Percentiles rank a stretch among this genome's conserved stretches.
phyloP scores from a whole-genome alignment of 495 filamentous ascomycete genomes.

The Tuber brumale region DNA sequence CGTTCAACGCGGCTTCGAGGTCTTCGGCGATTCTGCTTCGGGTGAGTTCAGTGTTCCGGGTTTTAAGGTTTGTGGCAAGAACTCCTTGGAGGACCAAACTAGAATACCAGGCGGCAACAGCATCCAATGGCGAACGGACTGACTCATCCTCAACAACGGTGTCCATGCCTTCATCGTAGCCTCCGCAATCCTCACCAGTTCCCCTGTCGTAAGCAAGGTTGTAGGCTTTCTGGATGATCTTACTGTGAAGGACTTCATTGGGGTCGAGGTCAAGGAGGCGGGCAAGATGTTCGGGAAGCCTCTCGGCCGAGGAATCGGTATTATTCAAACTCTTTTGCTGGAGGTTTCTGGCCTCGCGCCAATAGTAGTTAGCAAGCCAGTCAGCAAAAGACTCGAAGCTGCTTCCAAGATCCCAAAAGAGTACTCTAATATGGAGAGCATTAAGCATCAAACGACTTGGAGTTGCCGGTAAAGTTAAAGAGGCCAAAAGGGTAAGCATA shows the following conservation, averaged over 20 bases:
- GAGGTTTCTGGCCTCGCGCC: slow-evolving; percentile 68
- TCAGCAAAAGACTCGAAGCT: slow-evolving; percentile 59
- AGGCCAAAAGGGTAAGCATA: slow-evolving; percentile 79
- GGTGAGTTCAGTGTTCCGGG: slow-evolving; percentile 39
- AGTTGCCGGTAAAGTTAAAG: slow-evolving; percentile 76
- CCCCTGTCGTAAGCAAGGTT: slow-evolving; percentile 84
- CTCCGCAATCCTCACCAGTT: slow-evolving; percentile 57
- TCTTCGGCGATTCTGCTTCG: slow-evolving; percentile 49
- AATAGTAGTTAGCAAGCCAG: slow-evolving; percentile 64
- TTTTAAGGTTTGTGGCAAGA: slow-evolving; percentile 57
- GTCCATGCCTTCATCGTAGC: slow-evolving; percentile 66
- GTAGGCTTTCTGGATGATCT: slow-evolving; percentile 76
- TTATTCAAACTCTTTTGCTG: slow-evolving; percentile 49
- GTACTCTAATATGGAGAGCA: slow-evolving; percentile 79
- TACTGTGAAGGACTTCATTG: slow-evolving; percentile 68
- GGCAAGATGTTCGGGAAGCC: slow-evolving; percentile 68
- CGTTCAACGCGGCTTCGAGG: slow-evolving; percentile 60
- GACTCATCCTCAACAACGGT: slow-evolving; percentile 78
- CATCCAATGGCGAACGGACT: slow-evolving; percentile 81
- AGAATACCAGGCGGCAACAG: slow-evolving; percentile 85
- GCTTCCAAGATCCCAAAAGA: slow-evolving; percentile 69
- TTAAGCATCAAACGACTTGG: slow-evolving; percentile 85
- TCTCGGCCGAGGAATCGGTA: slow-evolving; percentile 52
- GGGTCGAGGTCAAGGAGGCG: slow-evolving; percentile 67
- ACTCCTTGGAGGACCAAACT: slow-evolving; percentile 65